Evolutionary conservation across 106 monocot genomes (phyloP), one percentile per base, ranked within the genome.

Genomic region (Acorus gramineus): DNA sequence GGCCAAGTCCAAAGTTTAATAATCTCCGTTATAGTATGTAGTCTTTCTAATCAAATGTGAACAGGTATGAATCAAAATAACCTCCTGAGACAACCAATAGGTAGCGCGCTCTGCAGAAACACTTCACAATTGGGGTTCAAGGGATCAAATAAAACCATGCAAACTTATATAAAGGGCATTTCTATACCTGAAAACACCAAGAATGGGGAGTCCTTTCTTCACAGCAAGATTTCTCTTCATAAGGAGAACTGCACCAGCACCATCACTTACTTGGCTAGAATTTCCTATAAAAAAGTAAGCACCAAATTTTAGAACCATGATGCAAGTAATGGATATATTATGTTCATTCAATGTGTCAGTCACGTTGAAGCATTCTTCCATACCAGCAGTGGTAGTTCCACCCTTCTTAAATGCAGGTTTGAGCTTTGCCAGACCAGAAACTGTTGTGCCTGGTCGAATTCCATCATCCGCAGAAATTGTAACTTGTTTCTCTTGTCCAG

Each of bases 191-290:
- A 84, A 87, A 11, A 92, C 77, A 64, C 92, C 92, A 47, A 92
- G 84, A 69, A 92, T 84, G 45, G 87, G 92, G 55, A 87, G 79
- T 4, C 86, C 92, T 72, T 87, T 92, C 61, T 69, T 57, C 77
- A 77, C 46, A 57, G 92, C 87, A 6, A 80, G 47, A 75, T 68
- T 77, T 68, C 87, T 87, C 60, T 75, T 92, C 92, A 92, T 92
- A 12, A 92, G 79, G n/a, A 92, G 87, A 49, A 92, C 92, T 46
- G 87, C 92, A 50, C 84, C 92, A 65, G 87, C 92, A 73, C 92
- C 87, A 82, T 92, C 92, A 73, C 81, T 92, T 52, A 87, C 57
- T 70, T 92, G 92, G 64, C 92, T 92, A 61, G 87, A 81, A 84
- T 92, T 92, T 8, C 92, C 92, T 92, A 61, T 4, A 65, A 28